A percentile compares a stretch with the other conserved stretches of the same genome.
phyloP scores from a whole-genome alignment of 2,329 filamentous ascomycete genomes.

The Pseudogymnoascus sp. region DNA sequence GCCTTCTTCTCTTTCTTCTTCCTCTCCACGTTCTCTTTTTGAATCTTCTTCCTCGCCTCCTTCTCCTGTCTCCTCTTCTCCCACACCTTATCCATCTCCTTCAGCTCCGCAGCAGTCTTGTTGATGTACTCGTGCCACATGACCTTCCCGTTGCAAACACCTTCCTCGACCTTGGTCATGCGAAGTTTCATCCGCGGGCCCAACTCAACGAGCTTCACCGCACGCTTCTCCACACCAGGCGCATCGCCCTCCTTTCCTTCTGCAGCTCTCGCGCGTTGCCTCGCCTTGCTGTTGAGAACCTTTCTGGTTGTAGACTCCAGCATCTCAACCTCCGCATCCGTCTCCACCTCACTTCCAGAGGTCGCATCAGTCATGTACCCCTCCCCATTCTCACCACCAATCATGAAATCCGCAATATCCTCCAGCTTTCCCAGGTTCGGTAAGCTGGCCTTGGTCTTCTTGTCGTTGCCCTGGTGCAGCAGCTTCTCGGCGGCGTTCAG shows the following conservation, averaged over 20 bases:
- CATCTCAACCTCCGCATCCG: slow-evolving; percentile 91
- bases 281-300: slow-evolving; percentile 44
- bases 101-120: slow-evolving; percentile 71
- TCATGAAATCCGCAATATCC: slow-evolving; percentile 90
- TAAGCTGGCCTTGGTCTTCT: slow-evolving; percentile 59
- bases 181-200: slow-evolving; percentile 84
- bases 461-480: slow-evolving; percentile 41
- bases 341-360: slow-evolving; percentile 86
- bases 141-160: slow-evolving; percentile 77
- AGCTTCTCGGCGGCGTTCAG: slow-evolving; percentile 81
- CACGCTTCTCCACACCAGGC: slow-evolving; percentile 57
- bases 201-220: slow-evolving; percentile 85
- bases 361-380: slow-evolving; percentile 81
- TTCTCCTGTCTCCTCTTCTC: slow-evolving; percentile 70
- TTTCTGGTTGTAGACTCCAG: slow-evolving; percentile 55
- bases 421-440: slow-evolving; percentile 86
- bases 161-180: slow-evolving; percentile 93
- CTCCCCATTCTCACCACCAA: slow-evolving; percentile 66
- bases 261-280: slow-evolving; percentile 32
- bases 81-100: slow-evolving; percentile 76
- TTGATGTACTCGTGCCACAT: slow-evolving; percentile 97
- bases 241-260: slow-evolving; percentile 36
- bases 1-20: slow-evolving; percentile 60
- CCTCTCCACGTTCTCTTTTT: slow-evolving; percentile 83
- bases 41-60: slow-evolving; percentile 69